Evolutionary conservation across 495 filamentous ascomycete genomes (phyloP), one percentile per base, ranked within the genome.

Genomic region (Penicillium malachiteum): DNA sequence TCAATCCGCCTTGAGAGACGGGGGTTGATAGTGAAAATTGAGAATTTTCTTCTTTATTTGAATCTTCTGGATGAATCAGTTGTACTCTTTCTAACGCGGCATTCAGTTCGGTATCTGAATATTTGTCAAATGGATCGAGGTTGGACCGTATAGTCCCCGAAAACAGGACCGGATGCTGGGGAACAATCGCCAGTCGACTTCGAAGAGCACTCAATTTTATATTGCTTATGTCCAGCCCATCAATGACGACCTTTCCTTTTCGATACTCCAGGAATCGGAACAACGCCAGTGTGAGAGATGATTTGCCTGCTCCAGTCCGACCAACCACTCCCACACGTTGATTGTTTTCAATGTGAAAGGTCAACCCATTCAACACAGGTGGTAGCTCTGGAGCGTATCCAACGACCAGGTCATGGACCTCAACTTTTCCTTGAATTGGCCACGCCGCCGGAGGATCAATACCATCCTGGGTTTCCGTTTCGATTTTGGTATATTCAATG

Each of bases 81-180:
- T 4, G 21, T 21, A 47, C 81, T 48, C 82, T 33, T 34, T 5
- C 11, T 34, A 34, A 11, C 6, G 33, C 33, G 11, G 33, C 5
- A 11, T 6, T 5, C 5, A 96, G 86, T 47, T 92, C 85, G 40
- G 85, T 84, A 62, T 95, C 90, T 0, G 86, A 87, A 70, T 92
- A 88, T 32, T 89, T 69, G 30, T 78, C 73, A 72, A 94, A 95
- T 5, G 91, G 91, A 68, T 96, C 92, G 1, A 96, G 81, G 63
- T 96, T 96, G 62, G 75, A 86, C 34, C 92, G 82, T 54, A 96
- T 85, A 0, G 89, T 96, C 38, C 92, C 92, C 11, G 83, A 87
- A 69, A 96, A 96, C 1, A 96, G 78, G 0, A 89, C 92, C 4
- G 92, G 90, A 62, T 94, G 87, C 76, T 96, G 92, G 9, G 92